These are phyloP conservation scores for Anisodus acutangulus DNA, from an alignment of 257 asterid genomes.

Conservation along the genomic window DNA sequence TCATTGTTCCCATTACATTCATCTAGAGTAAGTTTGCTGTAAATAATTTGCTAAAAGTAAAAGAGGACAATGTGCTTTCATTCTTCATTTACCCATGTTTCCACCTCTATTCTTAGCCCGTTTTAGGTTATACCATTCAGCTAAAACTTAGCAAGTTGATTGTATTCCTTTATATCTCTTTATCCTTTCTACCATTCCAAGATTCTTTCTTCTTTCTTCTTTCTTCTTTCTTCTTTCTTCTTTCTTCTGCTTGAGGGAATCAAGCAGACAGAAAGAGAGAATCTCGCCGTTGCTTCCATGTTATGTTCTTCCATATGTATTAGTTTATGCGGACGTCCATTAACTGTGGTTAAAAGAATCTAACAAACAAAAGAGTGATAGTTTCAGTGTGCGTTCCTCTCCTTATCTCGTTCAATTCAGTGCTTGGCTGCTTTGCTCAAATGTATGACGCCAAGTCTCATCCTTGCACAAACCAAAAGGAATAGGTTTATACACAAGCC, in stretches of 20 bases:
- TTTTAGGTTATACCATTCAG: neutral
- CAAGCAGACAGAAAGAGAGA: conserved; percentile 16
- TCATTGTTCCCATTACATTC: conserved; percentile 7
- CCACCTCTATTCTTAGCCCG: neutral
- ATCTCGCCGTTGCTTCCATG: neutral
- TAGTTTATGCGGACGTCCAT: neutral
- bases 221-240: neutral
- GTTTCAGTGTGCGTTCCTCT: neutral
- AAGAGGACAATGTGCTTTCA: neutral
- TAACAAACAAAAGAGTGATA: neutral
- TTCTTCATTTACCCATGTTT: neutral
- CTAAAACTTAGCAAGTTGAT: neutral
- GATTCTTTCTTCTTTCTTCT: neutral
- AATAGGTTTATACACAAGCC: neutral
- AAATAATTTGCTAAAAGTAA: conserved; percentile 21
- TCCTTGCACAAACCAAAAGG: neutral
- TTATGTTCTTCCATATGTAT: neutral
- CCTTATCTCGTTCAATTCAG: neutral
- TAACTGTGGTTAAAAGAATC: neutral
- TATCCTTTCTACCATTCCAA: neutral
- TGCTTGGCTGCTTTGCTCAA: neutral
- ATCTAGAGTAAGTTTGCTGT: neutral
- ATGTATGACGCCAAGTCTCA: neutral
- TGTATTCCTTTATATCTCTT: neutral
- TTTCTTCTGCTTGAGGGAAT: neutral